Base-by-base conservation (phyloP, 2,329 filamentous ascomycete genomes). In the Calonectria multiphialidica region DNA sequence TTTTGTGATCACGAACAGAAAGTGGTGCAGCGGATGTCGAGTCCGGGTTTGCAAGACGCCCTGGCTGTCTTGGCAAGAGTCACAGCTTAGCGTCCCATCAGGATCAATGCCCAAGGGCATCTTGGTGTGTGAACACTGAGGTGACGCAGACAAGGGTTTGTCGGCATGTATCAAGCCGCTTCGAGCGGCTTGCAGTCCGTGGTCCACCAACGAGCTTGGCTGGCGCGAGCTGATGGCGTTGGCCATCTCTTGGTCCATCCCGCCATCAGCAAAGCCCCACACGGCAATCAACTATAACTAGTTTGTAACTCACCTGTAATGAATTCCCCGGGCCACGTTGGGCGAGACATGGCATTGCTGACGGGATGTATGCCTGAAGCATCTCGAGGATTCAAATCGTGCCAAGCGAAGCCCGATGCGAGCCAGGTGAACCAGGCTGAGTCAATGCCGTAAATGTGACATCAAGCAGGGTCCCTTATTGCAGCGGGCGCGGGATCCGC, bases 171-270 rank as follows among this genome's bases (percentile, higher is more conserved):
- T 66, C 67, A 76, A 68, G 55, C 75, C 72, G 61, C 61, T 78
- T 78, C 69, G 68, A 79, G 75, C 78, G 72, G 70, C 64, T 64
- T 79, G 77, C 75, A 80, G 70, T 73, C 44, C 13, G 40, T 67
- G 76, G 62, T 66, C 74, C 71, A 75, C 76, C 63, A 66, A 44
- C 47, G 53, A 66, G 71, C 70, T 67, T 73, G 70, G 71, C 37
- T 75, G 71, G 66, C 70, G 68, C 72, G 55, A 70, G 49, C 62
- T 68, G 57, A 71, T 74, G 74, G 61, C 62, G 67, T 73, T 67
- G 74, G 61, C 69, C 62, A 72, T 59, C 44, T 67, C 57, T 66
- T 71, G 55, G 62, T 37, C 69, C 67, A 68, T 72, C 65, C 67
- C 66, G 53, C 44, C 55, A 68, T 68, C 66, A 65, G 44, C 40